Conservation (phyloP, 1,284 basidiomycete species). For the Fomitopsis betulina region DNA sequence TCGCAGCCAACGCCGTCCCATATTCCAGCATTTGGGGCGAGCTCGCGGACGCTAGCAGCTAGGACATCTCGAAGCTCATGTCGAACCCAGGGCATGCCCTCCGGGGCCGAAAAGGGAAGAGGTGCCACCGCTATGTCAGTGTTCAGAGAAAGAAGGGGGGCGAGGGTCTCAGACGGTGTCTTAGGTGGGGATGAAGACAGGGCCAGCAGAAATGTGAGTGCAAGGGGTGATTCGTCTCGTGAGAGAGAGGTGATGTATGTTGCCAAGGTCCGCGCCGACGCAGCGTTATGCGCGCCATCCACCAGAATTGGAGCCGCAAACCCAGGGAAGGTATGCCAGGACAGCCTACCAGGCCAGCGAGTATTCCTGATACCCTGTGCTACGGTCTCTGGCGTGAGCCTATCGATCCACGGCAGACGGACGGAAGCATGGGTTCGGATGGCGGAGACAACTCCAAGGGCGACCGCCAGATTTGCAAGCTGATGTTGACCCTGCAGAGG, state of each 20-base stretch:
- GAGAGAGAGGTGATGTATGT: constrained; percentile 2
- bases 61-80: constrained; percentile 51
- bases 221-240: constrained; percentile 23
- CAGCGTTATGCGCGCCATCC: constrained; percentile 96
- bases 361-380: constrained; percentile 53
- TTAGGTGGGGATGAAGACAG: constrained; percentile 84
- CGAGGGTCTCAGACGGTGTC: constrained; percentile 65
- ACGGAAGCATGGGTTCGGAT: constrained; percentile 46
- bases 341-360: constrained; percentile 83
- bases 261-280: constrained; percentile 49
- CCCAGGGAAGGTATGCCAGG: constrained; percentile 46
- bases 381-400: constrained; percentile 47
- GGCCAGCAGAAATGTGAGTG: constrained; percentile 67
- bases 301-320: constrained; percentile 53
- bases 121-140: constrained; percentile 42
- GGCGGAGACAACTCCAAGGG: constrained; percentile 60
- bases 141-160: constrained; percentile 38
- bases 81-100: constrained; percentile 90
- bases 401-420: constrained; percentile 24
- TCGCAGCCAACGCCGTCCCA: constrained; percentile 34
- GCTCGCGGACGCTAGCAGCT: constrained; percentile 33
- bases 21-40: constrained; percentile 39
- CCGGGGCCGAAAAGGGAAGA: constrained; percentile 65
- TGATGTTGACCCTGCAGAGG: constrained; percentile 83
- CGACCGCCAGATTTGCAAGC: constrained; percentile 73